phyloP scores from a whole-genome alignment of 306 rosid species.

The Casuarina equisetifolia region DNA sequence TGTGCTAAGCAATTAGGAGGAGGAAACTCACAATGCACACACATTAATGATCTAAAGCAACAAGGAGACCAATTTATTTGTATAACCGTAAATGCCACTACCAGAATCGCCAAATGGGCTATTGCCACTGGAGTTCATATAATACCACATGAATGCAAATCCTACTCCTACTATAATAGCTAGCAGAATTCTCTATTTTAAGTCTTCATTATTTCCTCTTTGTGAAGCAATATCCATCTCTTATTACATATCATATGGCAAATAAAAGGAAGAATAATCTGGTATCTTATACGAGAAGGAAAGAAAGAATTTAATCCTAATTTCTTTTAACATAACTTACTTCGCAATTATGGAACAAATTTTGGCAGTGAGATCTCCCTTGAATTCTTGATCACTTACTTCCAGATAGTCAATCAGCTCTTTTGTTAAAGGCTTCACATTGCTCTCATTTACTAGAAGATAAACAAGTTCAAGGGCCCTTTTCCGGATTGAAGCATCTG shows the following conservation, averaged over 20 bases:
- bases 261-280: neutral
- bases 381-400: slow-evolving; percentile 87
- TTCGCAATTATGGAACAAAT: slow-evolving; percentile 89
- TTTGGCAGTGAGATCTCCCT: slow-evolving; percentile 88
- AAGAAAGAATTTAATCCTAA: neutral
- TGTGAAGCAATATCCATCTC: neutral
- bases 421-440: slow-evolving; percentile 83
- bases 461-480: slow-evolving; percentile 98
- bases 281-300: slow-evolving; percentile 6
- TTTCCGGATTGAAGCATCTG: slow-evolving; percentile 92
- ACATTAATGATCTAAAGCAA: neutral
- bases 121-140: neutral
- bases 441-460: slow-evolving; percentile 79
- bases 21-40: neutral
- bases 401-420: slow-evolving; percentile 87
- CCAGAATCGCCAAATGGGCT: neutral
- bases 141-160: neutral
- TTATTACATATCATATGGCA: neutral
- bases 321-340: slow-evolving; percentile 48
- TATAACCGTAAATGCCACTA: neutral
- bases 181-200: neutral
- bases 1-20: neutral
- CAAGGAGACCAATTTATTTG: neutral
- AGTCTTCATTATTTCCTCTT: neutral
- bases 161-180: neutral